These are phyloP conservation scores for Brassica rapa DNA, from an alignment of 345 rosid genomes.

Conservation along the genomic window DNA sequence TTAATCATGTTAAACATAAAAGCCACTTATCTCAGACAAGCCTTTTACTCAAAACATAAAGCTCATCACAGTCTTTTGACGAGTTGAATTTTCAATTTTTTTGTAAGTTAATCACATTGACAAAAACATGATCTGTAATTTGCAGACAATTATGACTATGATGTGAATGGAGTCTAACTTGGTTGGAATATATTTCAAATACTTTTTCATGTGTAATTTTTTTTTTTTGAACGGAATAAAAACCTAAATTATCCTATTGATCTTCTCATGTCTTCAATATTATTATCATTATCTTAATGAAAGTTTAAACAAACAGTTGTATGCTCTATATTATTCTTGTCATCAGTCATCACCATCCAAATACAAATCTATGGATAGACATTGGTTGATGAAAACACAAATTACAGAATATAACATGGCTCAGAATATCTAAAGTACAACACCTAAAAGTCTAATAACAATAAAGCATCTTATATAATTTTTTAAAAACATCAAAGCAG, in stretches of 20 bases:
- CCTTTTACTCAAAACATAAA: background rate
- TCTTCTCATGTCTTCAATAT: background rate
- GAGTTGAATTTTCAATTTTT: background rate
- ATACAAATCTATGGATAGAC: background rate
- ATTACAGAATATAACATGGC: constrained; percentile 10
- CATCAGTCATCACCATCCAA: background rate
- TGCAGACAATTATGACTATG: background rate
- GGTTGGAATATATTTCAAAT: background rate
- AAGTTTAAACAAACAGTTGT: background rate
- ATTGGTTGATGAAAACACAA: background rate
- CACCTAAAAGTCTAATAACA: constrained; percentile 19
- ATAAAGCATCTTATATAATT: constrained; percentile 33
- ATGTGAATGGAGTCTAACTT: background rate
- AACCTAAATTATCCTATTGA: background rate
- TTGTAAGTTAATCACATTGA: background rate
- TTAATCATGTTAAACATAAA: background rate
- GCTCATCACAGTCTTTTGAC: background rate
- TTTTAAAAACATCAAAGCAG: background rate
- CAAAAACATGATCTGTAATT: background rate
- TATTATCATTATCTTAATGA: background rate
- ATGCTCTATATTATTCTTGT: background rate
- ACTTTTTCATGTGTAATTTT: background rate
- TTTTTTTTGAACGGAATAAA: background rate
- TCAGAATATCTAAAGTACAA: constrained; percentile 20
- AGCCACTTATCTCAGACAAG: background rate